Evolutionary conservation across 2,329 filamentous ascomycete genomes (phyloP), one percentile per base, ranked within the genome.

Genomic region (Chrysosphaeria jannelii): DNA sequence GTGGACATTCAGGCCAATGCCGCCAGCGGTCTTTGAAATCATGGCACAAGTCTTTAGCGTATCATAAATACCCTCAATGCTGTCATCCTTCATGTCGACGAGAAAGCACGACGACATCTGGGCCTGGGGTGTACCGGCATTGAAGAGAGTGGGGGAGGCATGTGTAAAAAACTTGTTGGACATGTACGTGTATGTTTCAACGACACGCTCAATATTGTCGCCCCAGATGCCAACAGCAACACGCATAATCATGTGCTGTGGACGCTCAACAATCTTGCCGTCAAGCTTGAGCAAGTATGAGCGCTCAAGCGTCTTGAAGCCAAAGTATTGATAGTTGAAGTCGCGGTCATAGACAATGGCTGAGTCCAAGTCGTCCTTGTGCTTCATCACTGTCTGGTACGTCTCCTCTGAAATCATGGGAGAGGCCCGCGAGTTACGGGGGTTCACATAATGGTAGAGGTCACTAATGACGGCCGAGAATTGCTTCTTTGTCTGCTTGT

Each of bases 401-500:
- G 72, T 88, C 36, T 71, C 55, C 39, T 81, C 53, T 20, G 81
- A 78, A 40, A 97, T 93, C 85, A 97, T 97, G 27, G 85, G 81
- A 23, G 79, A 81, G 6, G 57, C 43, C 35, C 57, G 68, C 31
- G 54, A 51, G 47, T 90, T 97, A 52, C 75, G 89, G 30, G 81
- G 78, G 53, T 97, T 97, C 47, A 89, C 54, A 46, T 91, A 97
- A 53, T 85, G 60, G 51, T 81, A 91, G 20, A 97, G 64, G 39
- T 97, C 85, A 37, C 64, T 68, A 36, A 97, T 61, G 29, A 97
- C 85, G 23, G 75, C 57, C n/a, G 85, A 93, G 55, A 88, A 97
- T 44, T 93, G 81, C 59, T 97, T 97, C 63, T 93, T 93, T 33
- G 85, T 97, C 59, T 97, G 85, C 54, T 97, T 97, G 67, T 97